Conservation (phyloP, 805 yeast species). For the Candida broadrunensis region DNA sequence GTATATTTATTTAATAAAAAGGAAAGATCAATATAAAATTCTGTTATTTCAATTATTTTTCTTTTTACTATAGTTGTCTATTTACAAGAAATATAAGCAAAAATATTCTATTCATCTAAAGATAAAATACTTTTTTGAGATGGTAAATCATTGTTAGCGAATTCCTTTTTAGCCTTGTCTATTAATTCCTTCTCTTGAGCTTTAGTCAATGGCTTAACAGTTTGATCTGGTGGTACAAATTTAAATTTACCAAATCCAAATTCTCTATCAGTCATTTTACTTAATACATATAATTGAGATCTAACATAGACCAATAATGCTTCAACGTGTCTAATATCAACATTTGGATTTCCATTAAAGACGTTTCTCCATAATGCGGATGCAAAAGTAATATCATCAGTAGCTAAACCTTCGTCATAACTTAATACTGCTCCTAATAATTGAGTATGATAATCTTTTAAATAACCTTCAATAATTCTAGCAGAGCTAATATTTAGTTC, state of each 20-base stretch:
- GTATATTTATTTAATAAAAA: too few relatives aligned
- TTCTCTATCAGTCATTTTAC: slow-evolving; percentile 83
- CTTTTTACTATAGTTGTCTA: too few relatives aligned
- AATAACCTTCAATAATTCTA: slow-evolving; percentile 76
- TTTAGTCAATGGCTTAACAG: slow-evolving; percentile 67
- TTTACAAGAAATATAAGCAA: not conserved
- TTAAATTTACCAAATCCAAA: slow-evolving; percentile 88
- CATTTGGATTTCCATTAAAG: slow-evolving; percentile 78
- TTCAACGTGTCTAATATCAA: slow-evolving; percentile 80
- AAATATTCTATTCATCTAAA: slow-evolving; percentile 33
- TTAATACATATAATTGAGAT: slow-evolving; percentile 83
- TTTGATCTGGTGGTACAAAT: slow-evolving; percentile 79
- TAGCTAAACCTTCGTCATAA: slow-evolving; percentile 86
- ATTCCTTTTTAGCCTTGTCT: slow-evolving; percentile 49
- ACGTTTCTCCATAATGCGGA: slow-evolving; percentile 87
- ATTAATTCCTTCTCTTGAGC: slow-evolving; percentile 60
- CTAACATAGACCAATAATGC: slow-evolving; percentile 88
- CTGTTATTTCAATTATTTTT: too few relatives aligned
- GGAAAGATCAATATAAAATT: too few relatives aligned
- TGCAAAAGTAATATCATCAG: slow-evolving; percentile 76
- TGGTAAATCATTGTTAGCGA: slow-evolving; percentile 54
- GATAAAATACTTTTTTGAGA: slow-evolving; percentile 50
- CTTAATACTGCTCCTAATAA: slow-evolving; percentile 85
- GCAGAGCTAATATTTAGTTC: slow-evolving; percentile 84
- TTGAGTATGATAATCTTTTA: slow-evolving; percentile 88